Base-by-base conservation (phyloP, 2,329 filamentous ascomycete species). In the Chrysosporium queenslandicum region DNA sequence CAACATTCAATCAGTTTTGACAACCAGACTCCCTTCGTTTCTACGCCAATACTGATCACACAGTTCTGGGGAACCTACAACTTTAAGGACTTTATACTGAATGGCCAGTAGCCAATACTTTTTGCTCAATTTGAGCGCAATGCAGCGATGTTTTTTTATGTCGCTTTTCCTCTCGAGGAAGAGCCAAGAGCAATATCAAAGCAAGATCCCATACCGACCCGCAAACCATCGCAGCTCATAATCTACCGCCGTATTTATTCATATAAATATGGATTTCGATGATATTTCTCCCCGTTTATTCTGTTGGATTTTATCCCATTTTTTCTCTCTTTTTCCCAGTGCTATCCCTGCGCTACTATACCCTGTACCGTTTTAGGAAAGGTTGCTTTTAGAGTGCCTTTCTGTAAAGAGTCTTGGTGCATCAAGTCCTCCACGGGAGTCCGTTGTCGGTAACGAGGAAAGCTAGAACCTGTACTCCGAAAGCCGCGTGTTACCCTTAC, bases 61-160 rank as follows among this genome's bases (percentile, higher is more conserved):
- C n/a, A n/a, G n/a, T n/a, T n/a, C n/a, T n/a, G n/a, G n/a, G n/a
- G n/a, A n/a, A n/a, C n/a, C n/a, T n/a, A 16, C 25, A 8, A 25
- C 14, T 29, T 16, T 20, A 45, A n/a, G 7, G 5, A 4, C n/a
- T 12, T 12, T 11, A 21, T 40, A 4, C 4, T 23, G 5, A 11
- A 18, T 36, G 12, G 9, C 36, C 12, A 39, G 11, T 18, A 37
- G 14, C 37, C 37, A 40, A 32, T 32, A 32, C 42, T 3, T 6
- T 45, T 45, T 29, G 25, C n/a, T 32, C 23, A 32, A 45, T 29
- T 45, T 16, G 42, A 32, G 42, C 16, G 42, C 42, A 45, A 45
- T 45, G 29, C 14, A 45, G 25, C 11, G 14, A 12, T n/a, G 12
- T 14, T 29, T 18, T 29, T 45, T 14, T 45, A 14, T 25, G 40